Conservation (phyloP, 441 rosid genomes). For the Kokia cookei region DNA sequence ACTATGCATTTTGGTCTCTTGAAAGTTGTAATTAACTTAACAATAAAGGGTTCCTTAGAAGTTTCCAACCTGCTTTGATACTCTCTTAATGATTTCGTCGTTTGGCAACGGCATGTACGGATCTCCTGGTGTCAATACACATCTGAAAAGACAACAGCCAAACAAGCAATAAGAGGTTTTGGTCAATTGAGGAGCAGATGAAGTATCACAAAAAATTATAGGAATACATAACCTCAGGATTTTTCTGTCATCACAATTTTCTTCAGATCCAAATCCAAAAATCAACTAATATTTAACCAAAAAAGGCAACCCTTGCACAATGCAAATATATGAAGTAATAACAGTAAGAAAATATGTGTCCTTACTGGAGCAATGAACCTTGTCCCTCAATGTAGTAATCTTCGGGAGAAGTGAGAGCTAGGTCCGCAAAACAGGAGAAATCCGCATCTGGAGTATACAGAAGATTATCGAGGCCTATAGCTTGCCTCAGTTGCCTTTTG, state of each 20-base stretch:
- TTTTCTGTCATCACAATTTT: neutral
- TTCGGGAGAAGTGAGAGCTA: conserved; percentile 93
- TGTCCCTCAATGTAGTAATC: conserved; percentile 96
- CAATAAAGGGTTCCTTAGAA: neutral
- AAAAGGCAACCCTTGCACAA: neutral
- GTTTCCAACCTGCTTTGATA: conserved; percentile 66
- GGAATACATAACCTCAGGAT: neutral
- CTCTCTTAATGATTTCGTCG: conserved; percentile 79
- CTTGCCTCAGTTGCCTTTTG: conserved; percentile 69
- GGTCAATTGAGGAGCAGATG: neutral
- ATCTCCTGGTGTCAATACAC: conserved; percentile 94
- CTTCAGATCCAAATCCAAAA: neutral
- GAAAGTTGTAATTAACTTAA: conserved; percentile 1
- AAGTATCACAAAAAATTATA: neutral
- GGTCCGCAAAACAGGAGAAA: conserved; percentile 96
- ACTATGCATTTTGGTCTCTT: neutral
- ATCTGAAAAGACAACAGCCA: conserved; percentile 36
- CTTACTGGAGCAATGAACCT: conserved; percentile 98
- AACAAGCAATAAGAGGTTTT: neutral
- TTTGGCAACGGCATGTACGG: conserved; percentile 92
- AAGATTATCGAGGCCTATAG: conserved; percentile 87
- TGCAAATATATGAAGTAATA: neutral
- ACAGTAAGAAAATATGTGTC: neutral
- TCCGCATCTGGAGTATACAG: conserved; percentile 98
- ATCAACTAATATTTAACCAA: neutral